Conservation (phyloP, 805 yeast species). For the Brettanomyces naardenensis region DNA sequence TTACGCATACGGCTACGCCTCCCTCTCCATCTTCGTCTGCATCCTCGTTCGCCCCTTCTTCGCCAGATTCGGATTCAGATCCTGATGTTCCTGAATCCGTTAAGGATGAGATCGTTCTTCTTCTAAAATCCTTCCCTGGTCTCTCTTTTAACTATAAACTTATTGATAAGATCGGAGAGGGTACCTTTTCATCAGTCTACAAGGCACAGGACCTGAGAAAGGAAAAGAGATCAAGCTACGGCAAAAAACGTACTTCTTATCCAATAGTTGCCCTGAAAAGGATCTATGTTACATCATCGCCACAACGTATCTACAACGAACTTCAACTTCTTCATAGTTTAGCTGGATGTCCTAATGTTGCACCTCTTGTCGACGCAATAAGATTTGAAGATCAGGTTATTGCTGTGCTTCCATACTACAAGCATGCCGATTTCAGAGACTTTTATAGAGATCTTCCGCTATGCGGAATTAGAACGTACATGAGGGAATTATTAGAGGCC, state of each 20-base stretch:
- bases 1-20: neutral
- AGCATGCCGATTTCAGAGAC: constrained; percentile 84
- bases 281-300: constrained; percentile 92
- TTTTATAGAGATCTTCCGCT: constrained; percentile 76
- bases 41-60: neutral
- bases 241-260: constrained; percentile 21
- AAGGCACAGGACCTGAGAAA: constrained; percentile 34
- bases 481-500: constrained; percentile 72
- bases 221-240: constrained; percentile 2
- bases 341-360: constrained; percentile 65
- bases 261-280: constrained; percentile 77
- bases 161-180: constrained; percentile 60
- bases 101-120: constrained; percentile 27
- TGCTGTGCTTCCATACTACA: constrained; percentile 86
- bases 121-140: constrained; percentile 24
- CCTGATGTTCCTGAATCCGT: constrained; percentile 14
- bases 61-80: constrained; percentile 1
- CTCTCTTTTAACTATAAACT: constrained; percentile 29
- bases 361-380: constrained; percentile 83
- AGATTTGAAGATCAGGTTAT: constrained; percentile 87
- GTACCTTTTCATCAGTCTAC: constrained; percentile 74
- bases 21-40: neutral
- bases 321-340: constrained; percentile 65
- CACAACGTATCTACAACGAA: constrained; percentile 84
- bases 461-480: constrained; percentile 72